Evolutionary conservation across 805 yeast genomes (phyloP).

Genomic region (Candida peoriensis): DNA sequence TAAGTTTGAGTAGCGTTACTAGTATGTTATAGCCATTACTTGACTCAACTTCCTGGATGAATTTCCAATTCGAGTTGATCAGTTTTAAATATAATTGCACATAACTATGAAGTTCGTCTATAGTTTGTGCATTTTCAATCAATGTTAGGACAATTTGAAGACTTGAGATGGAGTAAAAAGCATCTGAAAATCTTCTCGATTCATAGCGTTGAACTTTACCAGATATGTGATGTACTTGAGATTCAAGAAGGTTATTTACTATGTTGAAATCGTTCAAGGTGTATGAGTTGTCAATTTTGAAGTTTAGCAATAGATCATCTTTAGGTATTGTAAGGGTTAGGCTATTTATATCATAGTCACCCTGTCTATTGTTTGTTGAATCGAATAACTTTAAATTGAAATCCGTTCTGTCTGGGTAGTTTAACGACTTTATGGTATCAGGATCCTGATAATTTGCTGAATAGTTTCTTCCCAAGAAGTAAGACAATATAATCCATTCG

Average conservation of each 20-base stretch:
- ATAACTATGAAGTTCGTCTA: conserved; percentile 28
- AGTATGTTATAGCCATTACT: conserved; percentile 57
- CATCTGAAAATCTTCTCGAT: conserved; percentile 10
- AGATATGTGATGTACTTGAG: conserved; percentile 3
- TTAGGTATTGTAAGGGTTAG: conserved; percentile 14
- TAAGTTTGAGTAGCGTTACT: conserved; percentile 46
- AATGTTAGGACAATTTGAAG: conserved; percentile 39
- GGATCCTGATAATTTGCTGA: conserved; percentile 37
- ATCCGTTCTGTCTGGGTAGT: conserved; percentile 30
- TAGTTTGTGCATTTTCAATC: conserved; percentile 39
- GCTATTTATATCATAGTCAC: conserved; percentile 15
- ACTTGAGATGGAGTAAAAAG: conserved; percentile 42
- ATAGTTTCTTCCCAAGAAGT: conserved; percentile 45
- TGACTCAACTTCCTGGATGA: conserved; percentile 52
- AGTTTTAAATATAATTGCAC: conserved; percentile 38
- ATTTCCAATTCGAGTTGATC: conserved; percentile 44
- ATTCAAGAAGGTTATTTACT: conserved; percentile 1
- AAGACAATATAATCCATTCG: conserved; percentile 50
- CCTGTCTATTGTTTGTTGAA: conserved; percentile 19
- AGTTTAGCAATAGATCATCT: conserved; percentile 14
- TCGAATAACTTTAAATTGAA: conserved; percentile 33
- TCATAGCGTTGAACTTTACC: conserved; percentile 10
- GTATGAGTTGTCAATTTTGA: conserved; percentile 11
- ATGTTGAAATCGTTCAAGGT: conserved; percentile 1
- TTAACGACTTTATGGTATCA: conserved; percentile 35